Evolutionary conservation across 306 rosid species (phyloP).

Genomic region (Rosa multiflora): DNA sequence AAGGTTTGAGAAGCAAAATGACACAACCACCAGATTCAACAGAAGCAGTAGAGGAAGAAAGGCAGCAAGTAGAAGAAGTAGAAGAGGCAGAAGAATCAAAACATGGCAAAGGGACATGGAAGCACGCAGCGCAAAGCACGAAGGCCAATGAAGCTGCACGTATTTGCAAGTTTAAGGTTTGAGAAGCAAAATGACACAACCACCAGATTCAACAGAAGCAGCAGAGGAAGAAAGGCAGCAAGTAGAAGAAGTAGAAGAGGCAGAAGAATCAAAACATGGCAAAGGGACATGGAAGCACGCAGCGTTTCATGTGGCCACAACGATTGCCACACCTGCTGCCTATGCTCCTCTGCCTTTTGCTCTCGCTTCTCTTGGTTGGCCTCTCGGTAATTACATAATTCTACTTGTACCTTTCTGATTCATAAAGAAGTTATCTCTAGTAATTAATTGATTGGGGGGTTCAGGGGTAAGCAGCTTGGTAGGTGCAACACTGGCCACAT

Average conservation of each 20-base stretch:
- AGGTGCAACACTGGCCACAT: slow-evolving; percentile 67
- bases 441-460: not conserved
- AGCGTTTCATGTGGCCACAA: slow-evolving; percentile 74
- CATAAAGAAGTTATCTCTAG: not conserved
- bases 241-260: slow-evolving; percentile 19
- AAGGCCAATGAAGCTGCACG: slow-evolving; percentile 1
- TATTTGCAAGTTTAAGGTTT: not conserved
- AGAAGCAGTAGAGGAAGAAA: slow-evolving; percentile 10
- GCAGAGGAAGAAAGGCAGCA: slow-evolving; percentile 12
- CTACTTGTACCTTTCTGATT: not conserved
- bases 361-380: slow-evolving; percentile 79
- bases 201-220: slow-evolving; percentile 3
- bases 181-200: slow-evolving; percentile 22
- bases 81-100: slow-evolving; percentile 12
- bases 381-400: slow-evolving; percentile 45
- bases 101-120: slow-evolving; percentile 59
- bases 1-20: slow-evolving; percentile 20
- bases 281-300: slow-evolving; percentile 78
- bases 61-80: slow-evolving; percentile 18
- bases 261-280: slow-evolving; percentile 13
- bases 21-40: not conserved
- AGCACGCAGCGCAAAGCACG: slow-evolving; percentile 49
- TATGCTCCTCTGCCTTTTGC: slow-evolving; percentile 81
- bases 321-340: slow-evolving; percentile 82
- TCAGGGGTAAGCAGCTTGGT: slow-evolving; percentile 69